Evolutionary conservation across 345 rosid genomes (phyloP).

Genomic region (Acer campestre): DNA sequence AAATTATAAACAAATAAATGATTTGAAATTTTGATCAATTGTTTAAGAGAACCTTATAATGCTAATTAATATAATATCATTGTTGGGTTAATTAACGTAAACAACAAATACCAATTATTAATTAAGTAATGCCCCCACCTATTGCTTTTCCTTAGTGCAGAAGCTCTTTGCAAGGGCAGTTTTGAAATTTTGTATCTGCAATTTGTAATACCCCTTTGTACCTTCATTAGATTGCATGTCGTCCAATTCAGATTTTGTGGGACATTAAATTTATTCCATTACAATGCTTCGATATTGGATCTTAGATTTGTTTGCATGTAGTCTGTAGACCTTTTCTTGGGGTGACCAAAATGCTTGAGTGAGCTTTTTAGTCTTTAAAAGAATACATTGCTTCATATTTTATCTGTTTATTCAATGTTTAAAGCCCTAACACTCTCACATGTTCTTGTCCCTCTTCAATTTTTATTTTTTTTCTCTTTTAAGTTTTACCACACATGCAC

Average conservation of each 20-base stretch:
- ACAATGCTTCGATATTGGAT: constrained; percentile 15
- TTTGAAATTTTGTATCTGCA: constrained; percentile 33
- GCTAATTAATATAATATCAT: constrained; percentile 2
- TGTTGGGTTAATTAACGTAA: constrained; percentile 17
- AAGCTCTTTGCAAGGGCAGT: constrained; percentile 37
- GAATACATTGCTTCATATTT: not conserved
- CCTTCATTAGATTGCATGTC: constrained; percentile 41
- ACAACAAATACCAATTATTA: constrained; percentile 4
- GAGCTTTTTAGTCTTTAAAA: constrained; percentile 24
- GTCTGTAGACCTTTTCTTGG: constrained; percentile 3
- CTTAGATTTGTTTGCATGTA: constrained; percentile 4
- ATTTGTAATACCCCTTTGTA: constrained; percentile 27
- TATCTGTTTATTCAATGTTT: constrained; percentile 5
- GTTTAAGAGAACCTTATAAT: constrained; percentile 4
- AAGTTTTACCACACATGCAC: not conserved
- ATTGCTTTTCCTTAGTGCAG: constrained; percentile 28
- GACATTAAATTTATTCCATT: constrained; percentile 33
- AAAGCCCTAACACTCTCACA: constrained; percentile 23
- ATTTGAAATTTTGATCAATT: constrained; percentile 2
- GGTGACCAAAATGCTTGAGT: constrained; percentile 13
- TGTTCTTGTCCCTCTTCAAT: constrained; percentile 22
- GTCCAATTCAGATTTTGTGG: constrained; percentile 45
- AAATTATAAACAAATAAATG: not conserved
- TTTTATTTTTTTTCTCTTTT: not conserved
- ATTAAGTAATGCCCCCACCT: constrained; percentile 29